Conservation (phyloP, 2,329 filamentous ascomycete species). For the Fusarium phyllophilum region DNA sequence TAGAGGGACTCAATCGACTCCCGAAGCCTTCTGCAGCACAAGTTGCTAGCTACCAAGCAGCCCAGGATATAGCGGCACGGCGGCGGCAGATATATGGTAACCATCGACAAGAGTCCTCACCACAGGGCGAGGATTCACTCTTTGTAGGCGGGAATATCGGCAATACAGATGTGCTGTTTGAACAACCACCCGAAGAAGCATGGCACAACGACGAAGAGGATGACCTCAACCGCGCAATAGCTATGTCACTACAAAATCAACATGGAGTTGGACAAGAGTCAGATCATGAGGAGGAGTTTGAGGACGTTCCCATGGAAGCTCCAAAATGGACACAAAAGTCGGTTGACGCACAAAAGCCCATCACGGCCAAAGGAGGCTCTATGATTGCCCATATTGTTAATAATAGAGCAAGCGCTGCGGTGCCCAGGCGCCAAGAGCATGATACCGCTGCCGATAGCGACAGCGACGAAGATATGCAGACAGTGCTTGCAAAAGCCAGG, state of each 20-base stretch:
- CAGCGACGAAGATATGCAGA: constrained; percentile 82
- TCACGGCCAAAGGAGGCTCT: constrained; percentile 61
- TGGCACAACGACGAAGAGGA: constrained; percentile 57
- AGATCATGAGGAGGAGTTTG: constrained; percentile 58
- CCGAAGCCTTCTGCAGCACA: constrained; percentile 64
- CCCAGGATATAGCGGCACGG: constrained; percentile 39
- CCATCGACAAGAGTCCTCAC: constrained; percentile 22
- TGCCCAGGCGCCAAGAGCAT: constrained; percentile 54
- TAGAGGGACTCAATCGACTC: constrained; percentile 86
- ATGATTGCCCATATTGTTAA: constrained; percentile 81
- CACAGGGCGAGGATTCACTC: constrained; percentile 60
- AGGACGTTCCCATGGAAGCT: constrained; percentile 57
- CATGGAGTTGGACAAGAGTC: constrained; percentile 53
- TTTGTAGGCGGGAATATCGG: constrained; percentile 52
- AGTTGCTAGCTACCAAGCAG: constrained; percentile 39
- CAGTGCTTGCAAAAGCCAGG: constrained; percentile 78
- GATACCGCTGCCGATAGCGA: constrained; percentile 64
- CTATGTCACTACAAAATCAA: constrained; percentile 80
- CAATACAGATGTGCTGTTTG: constrained; percentile 24
- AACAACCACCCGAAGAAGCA: constrained; percentile 51
- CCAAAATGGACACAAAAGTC: constrained; percentile 68
- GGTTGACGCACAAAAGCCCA: constrained; percentile 60
- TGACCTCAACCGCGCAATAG: constrained; percentile 83
- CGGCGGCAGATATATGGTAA: constrained; percentile 45
- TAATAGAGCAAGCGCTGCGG: constrained; percentile 72